Evolutionary conservation across 495 filamentous ascomycete genomes (phyloP).

Genomic region (Aspergillus baeticus): DNA sequence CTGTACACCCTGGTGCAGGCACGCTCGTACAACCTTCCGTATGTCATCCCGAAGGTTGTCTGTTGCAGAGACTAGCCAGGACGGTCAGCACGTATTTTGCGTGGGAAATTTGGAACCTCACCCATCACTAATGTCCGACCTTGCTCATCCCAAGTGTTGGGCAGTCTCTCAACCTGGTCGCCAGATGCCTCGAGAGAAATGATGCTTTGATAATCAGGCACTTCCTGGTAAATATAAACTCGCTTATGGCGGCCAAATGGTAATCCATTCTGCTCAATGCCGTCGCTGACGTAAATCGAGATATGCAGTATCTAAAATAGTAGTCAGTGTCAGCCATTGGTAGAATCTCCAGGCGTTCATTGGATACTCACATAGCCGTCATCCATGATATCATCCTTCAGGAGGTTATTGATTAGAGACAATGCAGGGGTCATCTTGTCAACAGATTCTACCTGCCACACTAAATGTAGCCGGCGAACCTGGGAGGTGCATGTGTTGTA

Average conservation of each 20-base stretch:
- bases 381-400: slow-evolving; percentile 25
- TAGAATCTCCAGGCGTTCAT: background rate
- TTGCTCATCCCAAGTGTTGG: slow-evolving; percentile 18
- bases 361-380: slow-evolving; percentile 22
- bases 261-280: slow-evolving; percentile 11
- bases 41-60: slow-evolving; percentile 16
- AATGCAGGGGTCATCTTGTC: background rate
- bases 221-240: slow-evolving; percentile 17
- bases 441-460: slow-evolving; percentile 17
- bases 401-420: slow-evolving; percentile 18
- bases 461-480: slow-evolving; percentile 28
- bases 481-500: slow-evolving; percentile 26
- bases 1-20: slow-evolving; percentile 16
- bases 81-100: slow-evolving; percentile 3
- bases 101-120: background rate
- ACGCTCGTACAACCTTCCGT: slow-evolving; percentile 13
- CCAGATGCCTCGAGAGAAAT: slow-evolving; percentile 18
- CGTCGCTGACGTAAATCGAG: slow-evolving; percentile 20
- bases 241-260: slow-evolving; percentile 18
- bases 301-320: slow-evolving; percentile 20
- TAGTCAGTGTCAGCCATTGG: background rate
- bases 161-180: slow-evolving; percentile 19
- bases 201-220: slow-evolving; percentile 19
- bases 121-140: slow-evolving; percentile 11
- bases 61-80: slow-evolving; percentile 14